These are phyloP conservation scores for Phaffia rhodozyma DNA, from an alignment of 1,284 basidiomycete species.

Conservation along the genomic window DNA sequence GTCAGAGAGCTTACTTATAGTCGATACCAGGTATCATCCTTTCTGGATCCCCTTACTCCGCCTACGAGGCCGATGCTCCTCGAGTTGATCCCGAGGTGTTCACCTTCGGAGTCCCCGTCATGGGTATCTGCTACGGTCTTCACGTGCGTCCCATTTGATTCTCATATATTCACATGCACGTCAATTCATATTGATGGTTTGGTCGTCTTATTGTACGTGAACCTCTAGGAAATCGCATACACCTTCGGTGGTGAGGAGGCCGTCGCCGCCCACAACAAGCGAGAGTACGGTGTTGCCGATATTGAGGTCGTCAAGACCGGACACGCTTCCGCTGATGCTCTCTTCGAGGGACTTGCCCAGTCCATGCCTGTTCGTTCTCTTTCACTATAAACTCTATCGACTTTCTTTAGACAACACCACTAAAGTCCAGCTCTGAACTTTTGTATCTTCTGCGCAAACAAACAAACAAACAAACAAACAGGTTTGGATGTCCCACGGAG, in stretches of 20 bases:
- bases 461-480: slow-evolving; percentile 29
- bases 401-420: neutral
- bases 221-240: slow-evolving; percentile 78
- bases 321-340: slow-evolving; percentile 50
- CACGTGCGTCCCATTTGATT: slow-evolving; percentile 45
- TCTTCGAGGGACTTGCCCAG: slow-evolving; percentile 74
- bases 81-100: slow-evolving; percentile 96
- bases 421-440: neutral
- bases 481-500: slow-evolving; percentile 99
- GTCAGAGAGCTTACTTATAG: neutral
- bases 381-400: slow-evolving; percentile 1
- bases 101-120: slow-evolving; percentile 73
- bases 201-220: neutral
- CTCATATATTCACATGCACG: neutral
- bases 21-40: slow-evolving; percentile 73
- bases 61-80: slow-evolving; percentile 85
- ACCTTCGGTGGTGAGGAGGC: slow-evolving; percentile 58
- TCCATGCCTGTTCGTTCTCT: slow-evolving; percentile 58
- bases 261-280: slow-evolving; percentile 77
- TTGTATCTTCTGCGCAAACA: neutral
- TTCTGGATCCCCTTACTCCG: slow-evolving; percentile 96
- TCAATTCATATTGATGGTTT: neutral
- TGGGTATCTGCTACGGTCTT: slow-evolving; percentile 98
- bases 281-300: slow-evolving; percentile 89
- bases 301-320: slow-evolving; percentile 63